Percentiles rank a stretch among this genome's conserved stretches.
These are phyloP conservation scores for Malus asiatica DNA, from an alignment of 306 rosid genomes.

Conservation along the genomic window DNA sequence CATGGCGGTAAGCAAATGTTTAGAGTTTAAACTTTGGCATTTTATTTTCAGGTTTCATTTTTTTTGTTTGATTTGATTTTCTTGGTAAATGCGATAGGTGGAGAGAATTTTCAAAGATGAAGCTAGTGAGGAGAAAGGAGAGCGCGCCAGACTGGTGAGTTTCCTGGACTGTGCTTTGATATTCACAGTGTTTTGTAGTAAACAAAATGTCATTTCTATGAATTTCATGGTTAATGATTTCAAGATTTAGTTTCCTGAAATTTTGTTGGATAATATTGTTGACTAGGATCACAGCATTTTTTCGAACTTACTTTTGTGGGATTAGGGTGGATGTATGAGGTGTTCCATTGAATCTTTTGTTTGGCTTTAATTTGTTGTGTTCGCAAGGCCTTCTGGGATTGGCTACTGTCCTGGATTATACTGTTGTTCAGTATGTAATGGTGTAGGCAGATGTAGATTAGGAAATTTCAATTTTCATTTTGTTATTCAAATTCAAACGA, in stretches of 20 bases:
- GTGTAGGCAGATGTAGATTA: neutral
- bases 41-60: neutral
- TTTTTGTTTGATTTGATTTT: constrained; percentile 3
- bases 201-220: neutral
- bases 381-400: neutral
- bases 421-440: neutral
- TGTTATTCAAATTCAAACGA: neutral
- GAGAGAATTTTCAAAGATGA: constrained; percentile 83
- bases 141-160: constrained; percentile 92
- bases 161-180: neutral
- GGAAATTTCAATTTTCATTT: neutral
- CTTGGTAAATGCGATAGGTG: constrained; percentile 34
- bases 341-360: neutral
- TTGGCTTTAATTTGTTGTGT: neutral
- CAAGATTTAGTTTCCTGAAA: neutral
- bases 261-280: neutral
- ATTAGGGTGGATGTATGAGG: neutral
- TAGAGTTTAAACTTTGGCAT: neutral
- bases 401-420: neutral
- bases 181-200: neutral
- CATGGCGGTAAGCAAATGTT: constrained; percentile 57
- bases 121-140: constrained; percentile 94
- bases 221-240: neutral
- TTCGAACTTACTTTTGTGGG: neutral
- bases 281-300: neutral